Percentiles rank a stretch among this genome's conserved stretches.
These are phyloP conservation scores for Fonsecaea pedrosoi DNA, from an alignment of 2,329 filamentous ascomycete species.

Conservation along the genomic window DNA sequence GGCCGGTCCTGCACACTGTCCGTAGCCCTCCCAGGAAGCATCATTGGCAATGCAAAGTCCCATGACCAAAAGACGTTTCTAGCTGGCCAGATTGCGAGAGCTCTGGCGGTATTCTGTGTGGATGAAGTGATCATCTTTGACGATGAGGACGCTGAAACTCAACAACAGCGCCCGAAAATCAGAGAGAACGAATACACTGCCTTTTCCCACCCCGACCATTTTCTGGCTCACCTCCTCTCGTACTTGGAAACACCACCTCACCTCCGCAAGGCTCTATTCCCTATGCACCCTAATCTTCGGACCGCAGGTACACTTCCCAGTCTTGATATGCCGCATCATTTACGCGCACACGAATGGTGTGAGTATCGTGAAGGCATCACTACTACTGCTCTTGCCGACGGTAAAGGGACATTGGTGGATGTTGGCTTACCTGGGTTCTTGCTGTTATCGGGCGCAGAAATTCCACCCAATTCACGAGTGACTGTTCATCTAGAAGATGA, in stretches of 20 bases:
- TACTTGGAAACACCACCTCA: slow-evolving; percentile 87
- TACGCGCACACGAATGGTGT: slow-evolving; percentile 77
- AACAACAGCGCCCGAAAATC: slow-evolving; percentile 33
- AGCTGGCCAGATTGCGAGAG: slow-evolving; percentile 78
- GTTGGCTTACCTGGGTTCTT: slow-evolving; percentile 57
- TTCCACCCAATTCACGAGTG: slow-evolving; percentile 74
- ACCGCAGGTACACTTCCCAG: slow-evolving; percentile 76
- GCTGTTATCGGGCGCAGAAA: slow-evolving; percentile 61
- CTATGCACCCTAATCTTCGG: slow-evolving; percentile 77
- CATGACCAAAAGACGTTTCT: slow-evolving; percentile 77
- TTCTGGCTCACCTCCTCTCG: slow-evolving; percentile 76
- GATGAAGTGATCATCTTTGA: slow-evolving; percentile 86
- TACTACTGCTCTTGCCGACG: slow-evolving; percentile 56
- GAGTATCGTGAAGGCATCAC: slow-evolving; percentile 80
- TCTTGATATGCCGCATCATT: slow-evolving; percentile 84
- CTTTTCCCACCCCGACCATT: slow-evolving; percentile 77
- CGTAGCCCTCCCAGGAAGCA: slow-evolving; percentile 77
- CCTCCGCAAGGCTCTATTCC: slow-evolving; percentile 76
- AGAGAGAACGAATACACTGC: slow-evolving; percentile 65
- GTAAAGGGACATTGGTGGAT: slow-evolving; percentile 61
- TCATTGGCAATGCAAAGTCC: slow-evolving; percentile 71
- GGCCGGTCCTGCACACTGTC: slow-evolving; percentile 76
- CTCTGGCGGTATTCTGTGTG: slow-evolving; percentile 80
- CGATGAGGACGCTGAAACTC: slow-evolving; percentile 59
- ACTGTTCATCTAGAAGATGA: slow-evolving; percentile 64